Base-by-base conservation (phyloP, 1,284 basidiomycete species). In the Boletus albobrunnescens region DNA sequence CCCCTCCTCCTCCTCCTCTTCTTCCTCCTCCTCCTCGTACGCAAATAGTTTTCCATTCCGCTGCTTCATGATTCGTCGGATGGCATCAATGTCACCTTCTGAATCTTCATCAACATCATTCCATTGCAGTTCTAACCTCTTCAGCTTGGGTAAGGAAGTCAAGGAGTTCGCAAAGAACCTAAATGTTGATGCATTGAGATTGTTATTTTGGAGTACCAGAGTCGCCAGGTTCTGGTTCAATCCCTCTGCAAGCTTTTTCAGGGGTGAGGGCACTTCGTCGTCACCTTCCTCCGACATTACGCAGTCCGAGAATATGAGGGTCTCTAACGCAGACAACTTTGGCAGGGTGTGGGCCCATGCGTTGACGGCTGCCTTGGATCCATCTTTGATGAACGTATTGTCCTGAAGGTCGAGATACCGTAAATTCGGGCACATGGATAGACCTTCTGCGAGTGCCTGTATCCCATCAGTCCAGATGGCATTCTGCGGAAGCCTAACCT, bases 401-500 rank as follows among this genome's bases (percentile, higher is more conserved):
- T 99, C 95, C 69, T 97, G 93, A 44, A 99, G 71, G 73, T 99
- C 94, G 59, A 99, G 79, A 51, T 85, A 72, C 63, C 85, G 76
- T 47, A 99, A 73, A 39, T 74, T 71, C 1, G 75, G 70, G 65
- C 88, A 91, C 46, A 82, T 74, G 13, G 83, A 67, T 36, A 99
- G 71, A 3, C 94, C 95, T 26, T 71, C 64, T 19, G 88, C 89
- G 36, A 99, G 79, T 13, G 82, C 79, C n/a, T 79, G 79, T 60
- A 97, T 89, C 7, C 96, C 95, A 53, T 88, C 86, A 86, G 92
- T 93, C 55, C 94, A 79, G 60, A 99, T 98, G 3, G 94, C 96
- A 63, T 99, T 98, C 74, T 99, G 94, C 32, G 90, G 91, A 84
- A 99, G 87, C 56, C 88, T 79, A 30, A 99, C 87, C 60, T 97